Evolutionary conservation across 305 asterid species (phyloP).

Genomic region (Solanum chacoense): DNA sequence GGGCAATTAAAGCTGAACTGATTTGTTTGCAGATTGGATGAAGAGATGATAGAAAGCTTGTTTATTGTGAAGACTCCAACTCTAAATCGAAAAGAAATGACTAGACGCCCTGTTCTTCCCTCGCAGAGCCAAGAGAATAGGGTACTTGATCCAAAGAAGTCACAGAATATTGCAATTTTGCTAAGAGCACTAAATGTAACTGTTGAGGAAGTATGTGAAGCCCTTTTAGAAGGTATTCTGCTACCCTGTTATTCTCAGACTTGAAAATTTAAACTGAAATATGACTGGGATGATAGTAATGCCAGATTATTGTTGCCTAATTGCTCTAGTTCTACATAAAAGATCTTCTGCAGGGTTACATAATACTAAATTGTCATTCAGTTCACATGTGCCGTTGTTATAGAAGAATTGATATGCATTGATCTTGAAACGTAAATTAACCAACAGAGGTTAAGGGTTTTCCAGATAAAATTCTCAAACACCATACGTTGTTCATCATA

Average conservation of each 20-base stretch:
- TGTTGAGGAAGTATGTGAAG: slow-evolving; percentile 89
- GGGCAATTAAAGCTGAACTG: not conserved
- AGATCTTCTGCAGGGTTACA: not conserved
- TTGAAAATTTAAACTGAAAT: not conserved
- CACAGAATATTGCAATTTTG: slow-evolving; percentile 82
- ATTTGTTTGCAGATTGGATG: slow-evolving; percentile 59
- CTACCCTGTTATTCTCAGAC: not conserved
- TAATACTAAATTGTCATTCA: not conserved
- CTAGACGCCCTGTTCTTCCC: slow-evolving; percentile 51
- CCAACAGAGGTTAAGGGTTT: not conserved
- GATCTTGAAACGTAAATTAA: not conserved
- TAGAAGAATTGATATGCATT: not conserved
- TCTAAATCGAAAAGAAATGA: slow-evolving; percentile 43
- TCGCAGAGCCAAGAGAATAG: slow-evolving; percentile 46
- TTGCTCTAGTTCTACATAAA: not conserved
- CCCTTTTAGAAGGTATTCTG: slow-evolving; percentile 70
- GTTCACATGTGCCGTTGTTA: not conserved
- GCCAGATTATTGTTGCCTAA: not conserved
- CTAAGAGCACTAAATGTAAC: slow-evolving; percentile 90
- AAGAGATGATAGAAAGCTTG: slow-evolving; percentile 93
- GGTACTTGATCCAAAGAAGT: slow-evolving; percentile 86
- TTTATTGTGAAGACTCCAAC: slow-evolving; percentile 57
- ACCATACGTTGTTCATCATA: not conserved
- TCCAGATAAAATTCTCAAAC: not conserved
- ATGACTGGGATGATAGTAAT: not conserved